Base-by-base conservation (phyloP, 306 rosid genomes). In the Medicago lupulina region DNA sequence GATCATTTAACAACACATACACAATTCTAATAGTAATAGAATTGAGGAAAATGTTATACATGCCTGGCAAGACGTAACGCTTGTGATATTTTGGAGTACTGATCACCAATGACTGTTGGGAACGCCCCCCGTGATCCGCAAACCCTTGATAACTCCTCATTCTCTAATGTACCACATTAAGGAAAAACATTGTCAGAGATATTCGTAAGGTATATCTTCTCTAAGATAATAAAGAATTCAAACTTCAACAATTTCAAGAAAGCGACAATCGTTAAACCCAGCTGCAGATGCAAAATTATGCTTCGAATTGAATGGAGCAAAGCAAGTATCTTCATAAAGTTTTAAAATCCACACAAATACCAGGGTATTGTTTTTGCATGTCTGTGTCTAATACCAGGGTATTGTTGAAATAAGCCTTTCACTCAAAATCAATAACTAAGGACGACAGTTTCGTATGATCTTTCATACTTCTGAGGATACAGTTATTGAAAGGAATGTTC, bases 61-160 rank as follows among this genome's bases (percentile, higher is more conserved):
- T 88, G 83, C 99, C 99, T 86, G 98, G 99, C 80, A 96, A 84
- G 69, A 90, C 78, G 84, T 90, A 96, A 7, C 91, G 96, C 85
- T 96, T 96, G 54, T 84, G 92, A 83, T 90, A 91, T 84, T 83
- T 96, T 0, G 99, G 99, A 57, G 99, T 90, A 69, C 82, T 84
- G 72, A 96, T 92, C 84, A 88, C 87, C 70, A 81, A 68, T 39
- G 98, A 90, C 76, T 92, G 99, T 74, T 96, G 97, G 69, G 91
- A 75, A 81, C 84, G 82, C 39, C 98, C 99, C 76, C 85, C 90
- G 2, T 90, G 98, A 85, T 88, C 96, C 58, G 89, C 89, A 75
- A 73, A 87, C 67, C 87, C 91, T 82, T 86, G 98, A 87, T 97
- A 96, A 1, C 94, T 92, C 86, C 80, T 88, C 70, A 92, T 80